Base-by-base conservation (phyloP, 2,329 filamentous ascomycete species). In the Myriosclerotinia scirpicola region DNA sequence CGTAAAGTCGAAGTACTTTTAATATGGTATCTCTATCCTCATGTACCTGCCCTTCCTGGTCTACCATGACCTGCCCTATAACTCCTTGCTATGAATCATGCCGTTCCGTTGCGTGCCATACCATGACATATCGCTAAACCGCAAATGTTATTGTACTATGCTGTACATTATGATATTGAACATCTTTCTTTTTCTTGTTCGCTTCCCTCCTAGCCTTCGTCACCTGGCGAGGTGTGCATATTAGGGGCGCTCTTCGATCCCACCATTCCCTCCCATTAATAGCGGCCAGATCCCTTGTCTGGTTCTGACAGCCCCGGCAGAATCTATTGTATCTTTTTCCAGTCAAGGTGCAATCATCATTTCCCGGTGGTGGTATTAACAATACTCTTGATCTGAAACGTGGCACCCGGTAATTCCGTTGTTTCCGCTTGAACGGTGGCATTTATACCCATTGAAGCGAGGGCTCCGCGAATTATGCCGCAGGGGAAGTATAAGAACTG, bases 401-500 rank as follows among this genome's bases (percentile, higher is more conserved):
- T 92, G 46, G 94, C 95, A 7, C 86, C 86, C 0, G 95, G 95
- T 65, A 99, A 82, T 77, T 96, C 94, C 66, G 83, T 90, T 65
- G 90, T 91, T 80, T 97, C 95, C 5, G 93, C 95, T 73, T 96
- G 91, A 1, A 99, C 94, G 1, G 90, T 96, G 12, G 93, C 93
- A 73, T 89, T 89, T 73, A 98, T 93, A 7, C 94, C 95, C 81
- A 99, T 82, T 61, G 90, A 93, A n/a, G 93, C 90, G 60, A 99
- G 81, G n/a, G 92, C 93, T 40, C 95, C 95, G 67, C 94, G 85
- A 68, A 99, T 91, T 59, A 99, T 85, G 56, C 95, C 95, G 73
- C 93, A 96, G 9, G 95, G 95, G 75, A 98, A 97, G 86, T 92
- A 97, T 17, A 99, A 83, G 77, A 96, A 97, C 90, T 96, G 46